Percentiles rank a stretch among this genome's conserved stretches.
phyloP scores from a whole-genome alignment of 441 rosid genomes.

The Theobroma grandiflorum region DNA sequence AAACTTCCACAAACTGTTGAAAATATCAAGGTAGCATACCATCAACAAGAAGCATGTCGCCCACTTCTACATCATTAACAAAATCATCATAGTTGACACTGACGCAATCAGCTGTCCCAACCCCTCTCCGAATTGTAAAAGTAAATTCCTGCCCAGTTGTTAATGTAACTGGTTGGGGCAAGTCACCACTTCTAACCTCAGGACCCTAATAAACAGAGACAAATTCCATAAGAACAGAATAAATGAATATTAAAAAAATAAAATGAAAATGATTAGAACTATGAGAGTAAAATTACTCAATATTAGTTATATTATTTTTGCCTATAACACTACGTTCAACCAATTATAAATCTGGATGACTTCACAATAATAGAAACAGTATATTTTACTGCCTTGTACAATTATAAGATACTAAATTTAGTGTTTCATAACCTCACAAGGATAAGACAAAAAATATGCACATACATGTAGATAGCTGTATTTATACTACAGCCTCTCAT shows the following conservation, averaged over 20 bases:
- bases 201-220: constrained; percentile 74
- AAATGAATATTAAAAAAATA: background rate
- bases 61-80: constrained; percentile 89
- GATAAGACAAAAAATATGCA: background rate
- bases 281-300: background rate
- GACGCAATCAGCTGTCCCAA: constrained; percentile 81
- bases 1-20: background rate
- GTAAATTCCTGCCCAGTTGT: constrained; percentile 88
- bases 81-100: constrained; percentile 98
- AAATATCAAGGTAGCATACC: constrained; percentile 53
- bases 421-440: constrained; percentile 9
- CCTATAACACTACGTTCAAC: background rate
- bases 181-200: constrained; percentile 98
- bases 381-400: background rate
- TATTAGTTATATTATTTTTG: background rate
- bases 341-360: background rate
- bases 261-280: background rate
- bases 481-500: background rate
- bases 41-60: constrained; percentile 99
- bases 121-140: constrained; percentile 90
- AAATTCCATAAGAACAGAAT: constrained; percentile 8
- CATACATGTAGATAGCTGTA: background rate
- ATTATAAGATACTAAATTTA: background rate
- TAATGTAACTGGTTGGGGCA: constrained; percentile 85
- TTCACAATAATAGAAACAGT: background rate